A percentile compares a stretch with the other conserved stretches of the same genome.
Evolutionary conservation across 768 basidiomycete species (phyloP).

Genomic region (Exsudoporus frostii): DNA sequence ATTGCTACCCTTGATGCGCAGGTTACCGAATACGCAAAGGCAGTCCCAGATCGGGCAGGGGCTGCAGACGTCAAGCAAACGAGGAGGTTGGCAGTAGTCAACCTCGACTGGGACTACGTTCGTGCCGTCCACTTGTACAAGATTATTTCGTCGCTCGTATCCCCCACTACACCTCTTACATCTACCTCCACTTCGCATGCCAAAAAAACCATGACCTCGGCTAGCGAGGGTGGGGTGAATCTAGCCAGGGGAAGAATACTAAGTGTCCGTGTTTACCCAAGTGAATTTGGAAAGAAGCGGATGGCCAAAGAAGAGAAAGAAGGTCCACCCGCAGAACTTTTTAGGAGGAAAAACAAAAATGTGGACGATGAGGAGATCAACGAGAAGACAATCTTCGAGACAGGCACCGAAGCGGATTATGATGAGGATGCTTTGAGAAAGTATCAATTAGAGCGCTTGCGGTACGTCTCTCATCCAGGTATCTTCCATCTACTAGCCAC

Average conservation of each 20-base stretch:
- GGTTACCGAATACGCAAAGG: conserved; percentile 55
- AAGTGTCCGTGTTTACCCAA: conserved; percentile 85
- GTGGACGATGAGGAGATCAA: conserved; percentile 54
- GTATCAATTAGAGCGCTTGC: conserved; percentile 90
- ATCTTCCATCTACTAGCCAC: not conserved
- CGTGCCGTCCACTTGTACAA: conserved; percentile 87
- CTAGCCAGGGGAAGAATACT: conserved; percentile 64
- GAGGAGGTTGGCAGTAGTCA: conserved; percentile 81
- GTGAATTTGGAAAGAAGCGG: conserved; percentile 86
- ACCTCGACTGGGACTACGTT: conserved; percentile 97
- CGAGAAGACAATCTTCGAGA: conserved; percentile 61
- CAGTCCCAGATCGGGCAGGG: conserved; percentile 44
- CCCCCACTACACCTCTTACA: conserved; percentile 48
- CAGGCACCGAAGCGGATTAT: conserved; percentile 72
- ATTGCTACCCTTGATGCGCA: conserved; percentile 74
- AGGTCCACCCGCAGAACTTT: conserved; percentile 85
- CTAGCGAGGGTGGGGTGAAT: conserved; percentile 2
- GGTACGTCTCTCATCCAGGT: conserved; percentile 47
- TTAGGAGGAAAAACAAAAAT: conserved; percentile 49
- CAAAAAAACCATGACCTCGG: conserved; percentile 13
- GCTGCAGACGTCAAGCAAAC: conserved; percentile 47
- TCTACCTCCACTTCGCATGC: conserved; percentile 24
- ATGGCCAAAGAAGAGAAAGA: conserved; percentile 85
- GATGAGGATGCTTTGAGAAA: conserved; percentile 84
- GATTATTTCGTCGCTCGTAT: conserved; percentile 85